Conservation (phyloP, 2,329 filamentous ascomycete genomes). For the Simplicillium sp. region DNA sequence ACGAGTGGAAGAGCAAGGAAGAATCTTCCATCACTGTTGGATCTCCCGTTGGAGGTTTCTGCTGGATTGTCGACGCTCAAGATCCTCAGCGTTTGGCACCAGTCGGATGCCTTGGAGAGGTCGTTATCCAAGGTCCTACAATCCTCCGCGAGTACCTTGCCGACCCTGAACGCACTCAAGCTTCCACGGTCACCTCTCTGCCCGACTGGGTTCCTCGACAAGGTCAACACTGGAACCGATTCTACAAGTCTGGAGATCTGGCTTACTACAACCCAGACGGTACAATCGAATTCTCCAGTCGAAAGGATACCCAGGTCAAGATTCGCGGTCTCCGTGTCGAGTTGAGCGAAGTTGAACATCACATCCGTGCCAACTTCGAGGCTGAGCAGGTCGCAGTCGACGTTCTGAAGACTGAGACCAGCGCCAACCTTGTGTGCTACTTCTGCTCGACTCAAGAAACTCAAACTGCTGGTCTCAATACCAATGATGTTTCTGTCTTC, state of each 20-base stretch:
- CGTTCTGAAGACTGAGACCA: slow-evolving; percentile 14
- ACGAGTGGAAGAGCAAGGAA: neutral
- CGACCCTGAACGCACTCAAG: neutral
- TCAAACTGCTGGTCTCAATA: too few relatives aligned
- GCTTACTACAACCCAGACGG: slow-evolving; percentile 23
- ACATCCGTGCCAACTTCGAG: slow-evolving; percentile 30
- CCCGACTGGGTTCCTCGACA: slow-evolving; percentile 19
- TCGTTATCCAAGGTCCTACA: slow-evolving; percentile 9
- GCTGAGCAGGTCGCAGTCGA: slow-evolving; percentile 35
- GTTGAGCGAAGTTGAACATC: slow-evolving; percentile 35
- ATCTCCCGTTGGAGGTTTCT: neutral
- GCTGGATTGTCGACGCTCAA: slow-evolving; percentile 4
- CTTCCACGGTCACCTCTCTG: too few relatives aligned
- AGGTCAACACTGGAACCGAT: slow-evolving; percentile 5
- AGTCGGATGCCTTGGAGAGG: slow-evolving; percentile 9
- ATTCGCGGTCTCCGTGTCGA: slow-evolving; percentile 51
- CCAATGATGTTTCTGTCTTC: too few relatives aligned
- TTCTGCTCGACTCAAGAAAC: too few relatives aligned
- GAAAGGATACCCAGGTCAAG: slow-evolving; percentile 54
- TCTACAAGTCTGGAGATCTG: slow-evolving; percentile 39
- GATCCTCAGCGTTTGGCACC: slow-evolving; percentile 6
- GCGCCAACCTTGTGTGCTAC: too few relatives aligned
- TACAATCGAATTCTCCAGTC: slow-evolving; percentile 38
- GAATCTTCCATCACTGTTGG: slow-evolving; percentile 5
- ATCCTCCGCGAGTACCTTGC: slow-evolving; percentile 10